phyloP scores from a whole-genome alignment of 352 stramenopile species.

The Proteromonas lacertae region DNA sequence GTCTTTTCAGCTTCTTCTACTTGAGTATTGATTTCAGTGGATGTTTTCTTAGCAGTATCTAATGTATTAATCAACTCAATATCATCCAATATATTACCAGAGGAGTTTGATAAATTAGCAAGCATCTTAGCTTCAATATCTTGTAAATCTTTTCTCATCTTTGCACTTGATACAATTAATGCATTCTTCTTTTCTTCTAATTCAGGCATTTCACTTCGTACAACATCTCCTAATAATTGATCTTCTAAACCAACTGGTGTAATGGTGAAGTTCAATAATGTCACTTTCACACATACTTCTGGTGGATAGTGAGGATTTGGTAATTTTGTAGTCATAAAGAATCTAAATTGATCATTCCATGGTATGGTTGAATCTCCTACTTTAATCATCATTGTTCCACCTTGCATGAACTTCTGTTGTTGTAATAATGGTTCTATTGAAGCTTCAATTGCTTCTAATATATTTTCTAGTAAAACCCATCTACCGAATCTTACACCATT shows the following conservation, averaged over 20 bases:
- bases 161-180: constrained; percentile 44
- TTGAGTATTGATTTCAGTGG: constrained; percentile 54
- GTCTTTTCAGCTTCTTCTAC: constrained; percentile 54
- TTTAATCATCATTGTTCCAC: constrained; percentile 57
- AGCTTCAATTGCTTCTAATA: constrained; percentile 38
- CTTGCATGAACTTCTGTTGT: constrained; percentile 59
- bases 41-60: constrained; percentile 49
- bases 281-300: constrained; percentile 58
- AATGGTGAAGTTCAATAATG: constrained; percentile 59
- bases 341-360: constrained; percentile 45
- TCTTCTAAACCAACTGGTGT: constrained; percentile 40
- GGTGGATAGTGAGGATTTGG: constrained; percentile 57
- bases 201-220: constrained; percentile 61
- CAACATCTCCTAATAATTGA: constrained; percentile 47
- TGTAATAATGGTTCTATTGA: constrained; percentile 47
- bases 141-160: constrained; percentile 53
- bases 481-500: constrained; percentile 60
- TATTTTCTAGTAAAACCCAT: constrained; percentile 49
- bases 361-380: constrained; percentile 49
- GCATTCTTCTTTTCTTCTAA: constrained; percentile 64
- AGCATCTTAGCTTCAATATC: constrained; percentile 68
- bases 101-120: constrained; percentile 56
- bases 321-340: constrained; percentile 67
- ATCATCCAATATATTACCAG: constrained; percentile 60
- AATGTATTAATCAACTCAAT: constrained; percentile 57